phyloP scores from a whole-genome alignment of 768 basidiomycete genomes.

The Sporobolomyces pararoseus region DNA sequence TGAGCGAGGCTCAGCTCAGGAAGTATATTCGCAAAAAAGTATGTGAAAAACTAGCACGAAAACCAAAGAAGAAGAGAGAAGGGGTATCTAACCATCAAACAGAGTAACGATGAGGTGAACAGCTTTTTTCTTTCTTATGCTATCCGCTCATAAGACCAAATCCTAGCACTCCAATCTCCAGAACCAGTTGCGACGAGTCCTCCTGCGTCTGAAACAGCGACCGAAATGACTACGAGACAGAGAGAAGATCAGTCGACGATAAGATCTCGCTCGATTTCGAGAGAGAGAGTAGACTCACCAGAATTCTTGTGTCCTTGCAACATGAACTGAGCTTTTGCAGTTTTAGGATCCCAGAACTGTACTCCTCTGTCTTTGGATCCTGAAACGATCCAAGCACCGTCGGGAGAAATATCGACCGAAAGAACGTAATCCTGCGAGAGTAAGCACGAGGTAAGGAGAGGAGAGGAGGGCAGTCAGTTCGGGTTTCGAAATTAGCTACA shows the following conservation, averaged over 20 bases:
- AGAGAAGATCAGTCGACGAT: neutral
- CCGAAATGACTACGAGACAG: slow-evolving; percentile 60
- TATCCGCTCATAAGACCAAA: slow-evolving; percentile 54
- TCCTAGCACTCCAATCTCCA: slow-evolving; percentile 68
- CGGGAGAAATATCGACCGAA: slow-evolving; percentile 75
- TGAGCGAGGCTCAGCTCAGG: too few species aligned
- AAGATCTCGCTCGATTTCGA: neutral
- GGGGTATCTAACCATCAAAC: too few species aligned
- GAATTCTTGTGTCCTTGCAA: slow-evolving; percentile 75
- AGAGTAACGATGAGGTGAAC: too few species aligned
- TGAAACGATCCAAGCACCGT: slow-evolving; percentile 90
- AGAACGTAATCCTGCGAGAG: slow-evolving; percentile 63
- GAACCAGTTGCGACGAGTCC: slow-evolving; percentile 65
- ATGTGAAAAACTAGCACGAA: neutral
- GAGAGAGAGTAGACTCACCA: slow-evolving; percentile 51
- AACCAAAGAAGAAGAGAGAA: too few species aligned
- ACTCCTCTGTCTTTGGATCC: slow-evolving; percentile 95
- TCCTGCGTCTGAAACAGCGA: slow-evolving; percentile 63
- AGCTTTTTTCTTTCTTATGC: neutral
- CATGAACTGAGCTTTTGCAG: slow-evolving; percentile 81
- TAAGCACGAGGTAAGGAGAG: neutral
- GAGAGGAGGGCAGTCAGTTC: neutral
- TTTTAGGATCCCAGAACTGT: slow-evolving; percentile 82
- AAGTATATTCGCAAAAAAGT: too few species aligned
- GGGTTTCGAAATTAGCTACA: neutral